phyloP scores from a whole-genome alignment of 306 rosid species.

The Acacia acuminata region DNA sequence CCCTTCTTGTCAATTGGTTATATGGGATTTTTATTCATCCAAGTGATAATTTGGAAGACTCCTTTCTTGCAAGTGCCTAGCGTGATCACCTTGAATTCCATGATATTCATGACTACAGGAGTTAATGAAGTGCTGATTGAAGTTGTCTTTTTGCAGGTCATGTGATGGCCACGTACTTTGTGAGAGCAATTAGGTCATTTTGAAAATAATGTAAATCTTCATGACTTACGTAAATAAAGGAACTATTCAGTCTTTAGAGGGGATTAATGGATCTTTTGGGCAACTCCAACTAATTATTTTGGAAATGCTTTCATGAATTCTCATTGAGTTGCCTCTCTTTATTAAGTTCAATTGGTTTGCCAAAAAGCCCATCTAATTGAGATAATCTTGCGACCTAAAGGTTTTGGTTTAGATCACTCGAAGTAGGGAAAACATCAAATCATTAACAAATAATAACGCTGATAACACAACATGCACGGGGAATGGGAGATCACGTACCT shows the following conservation, averaged over 20 bases:
- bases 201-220: neutral
- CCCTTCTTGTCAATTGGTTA: neutral
- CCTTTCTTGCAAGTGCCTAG: neutral
- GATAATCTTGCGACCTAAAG: neutral
- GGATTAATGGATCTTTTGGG: neutral
- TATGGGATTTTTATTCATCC: neutral
- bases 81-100: neutral
- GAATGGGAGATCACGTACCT: conserved; percentile 52
- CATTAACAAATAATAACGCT: conserved; percentile 3
- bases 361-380: neutral
- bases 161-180: neutral
- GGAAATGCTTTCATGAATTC: neutral
- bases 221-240: neutral
- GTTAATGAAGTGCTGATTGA: neutral
- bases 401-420: neutral
- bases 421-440: neutral
- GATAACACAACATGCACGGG: conserved; percentile 3
- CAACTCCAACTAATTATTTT: neutral
- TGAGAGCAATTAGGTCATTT: neutral
- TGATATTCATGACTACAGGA: neutral
- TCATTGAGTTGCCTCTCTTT: neutral
- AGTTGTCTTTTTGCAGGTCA: neutral
- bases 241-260: neutral
- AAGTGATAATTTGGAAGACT: neutral
- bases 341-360: neutral